Evolutionary conservation across 768 basidiomycete species (phyloP).

Genomic region (Boletus subparvulus): DNA sequence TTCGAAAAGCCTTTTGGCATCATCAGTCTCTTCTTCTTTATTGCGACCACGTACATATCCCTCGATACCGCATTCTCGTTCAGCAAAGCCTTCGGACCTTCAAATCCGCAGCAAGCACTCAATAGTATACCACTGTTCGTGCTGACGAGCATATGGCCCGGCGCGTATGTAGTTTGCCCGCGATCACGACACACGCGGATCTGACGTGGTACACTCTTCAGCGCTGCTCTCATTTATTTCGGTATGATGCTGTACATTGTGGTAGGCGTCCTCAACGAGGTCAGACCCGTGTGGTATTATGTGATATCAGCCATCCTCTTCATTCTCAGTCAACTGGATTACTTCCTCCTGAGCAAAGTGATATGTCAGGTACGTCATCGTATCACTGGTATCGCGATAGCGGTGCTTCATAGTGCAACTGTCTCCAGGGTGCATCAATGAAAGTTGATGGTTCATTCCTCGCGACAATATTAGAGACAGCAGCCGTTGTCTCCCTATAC

Average conservation of each 20-base stretch:
- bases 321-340: slow-evolving; percentile 76
- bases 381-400: not conserved
- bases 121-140: slow-evolving; percentile 77
- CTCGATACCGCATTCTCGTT: slow-evolving; percentile 77
- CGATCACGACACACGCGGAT: not conserved
- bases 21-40: slow-evolving; percentile 59
- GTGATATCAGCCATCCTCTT: slow-evolving; percentile 73
- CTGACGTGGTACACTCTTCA: slow-evolving; percentile 24
- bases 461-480: slow-evolving; percentile 81
- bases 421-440: slow-evolving; percentile 52
- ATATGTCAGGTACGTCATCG: slow-evolving; percentile 61
- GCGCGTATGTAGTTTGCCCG: slow-evolving; percentile 47
- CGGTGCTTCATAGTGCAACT: slow-evolving; percentile 10
- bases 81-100: slow-evolving; percentile 59
- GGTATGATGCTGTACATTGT: slow-evolving; percentile 80
- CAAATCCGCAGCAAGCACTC: slow-evolving; percentile 54
- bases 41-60: slow-evolving; percentile 76
- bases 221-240: slow-evolving; percentile 69
- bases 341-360: slow-evolving; percentile 74
- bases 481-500: slow-evolving; percentile 64
- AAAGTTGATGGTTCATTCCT: slow-evolving; percentile 88
- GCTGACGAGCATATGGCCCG: slow-evolving; percentile 78
- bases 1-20: slow-evolving; percentile 58
- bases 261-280: slow-evolving; percentile 70
- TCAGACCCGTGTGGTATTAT: slow-evolving; percentile 79